Base-by-base conservation (phyloP, 139 green algal genomes). In the Pleodorina starrii region DNA sequence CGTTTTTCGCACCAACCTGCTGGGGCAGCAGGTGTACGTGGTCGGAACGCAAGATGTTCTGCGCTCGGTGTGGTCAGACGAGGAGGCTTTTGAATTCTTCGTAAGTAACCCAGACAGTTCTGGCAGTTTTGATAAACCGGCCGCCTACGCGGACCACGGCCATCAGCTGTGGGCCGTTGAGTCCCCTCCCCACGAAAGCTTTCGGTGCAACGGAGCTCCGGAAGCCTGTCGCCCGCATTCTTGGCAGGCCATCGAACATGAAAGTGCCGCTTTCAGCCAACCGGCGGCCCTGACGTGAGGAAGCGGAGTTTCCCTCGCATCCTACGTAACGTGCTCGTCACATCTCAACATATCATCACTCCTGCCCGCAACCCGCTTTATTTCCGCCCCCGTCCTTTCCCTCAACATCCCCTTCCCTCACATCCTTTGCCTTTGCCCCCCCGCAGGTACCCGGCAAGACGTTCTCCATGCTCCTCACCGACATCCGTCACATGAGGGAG, bases 401-500 rank as follows among this genome's bases (percentile, higher is more conserved):
- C 57, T 29, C 57, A 68, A 68, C 57, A 5, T 17, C 57, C 57
- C 19, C 57, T 29, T 5, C 14, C 57, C 19, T 17, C 57, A n/a
- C n/a, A n/a, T n/a, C 57, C 23, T 17, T 17, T n/a, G 57, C 23
- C 57, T n/a, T 68, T 29, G 19, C 57, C 17, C 57, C 23, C n/a
- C n/a, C n/a, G n/a, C 57, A 75, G 68, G 68, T 46, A 19, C 68
- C 68, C 68, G 68, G 68, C 19, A 76, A 46, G 68, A 46, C 68
- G 11, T 76, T 76, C 38, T 76, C 68, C 14, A 29, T 76, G 35
- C 35, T 76, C 1, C 46, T 76, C 4, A 76, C 32, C 68, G 68
- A 76, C 38, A 46, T 76, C 32, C 68, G 68, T 11, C 68, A 76
- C 36, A 48, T 76, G 68, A n/a, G 29, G 35, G 36, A 76, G 19